Conservation (phyloP, 1,284 basidiomycete species). For the Ganoderma multipileum region DNA sequence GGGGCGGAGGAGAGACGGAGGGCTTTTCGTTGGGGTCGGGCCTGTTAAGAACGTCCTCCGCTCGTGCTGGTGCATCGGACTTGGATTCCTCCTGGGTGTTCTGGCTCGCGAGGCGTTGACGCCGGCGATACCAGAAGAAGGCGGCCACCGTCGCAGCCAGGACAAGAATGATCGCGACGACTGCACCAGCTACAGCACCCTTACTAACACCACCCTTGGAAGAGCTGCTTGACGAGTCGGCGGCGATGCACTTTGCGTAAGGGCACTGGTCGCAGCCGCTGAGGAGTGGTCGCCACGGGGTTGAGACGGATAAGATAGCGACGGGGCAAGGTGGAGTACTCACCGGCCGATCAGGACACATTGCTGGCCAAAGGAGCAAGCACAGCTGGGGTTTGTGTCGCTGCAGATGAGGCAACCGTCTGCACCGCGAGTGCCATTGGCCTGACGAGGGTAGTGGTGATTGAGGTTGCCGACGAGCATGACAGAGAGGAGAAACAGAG, state of each 20-base stretch:
- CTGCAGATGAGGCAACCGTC: slow-evolving; percentile 42
- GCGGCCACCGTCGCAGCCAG: slow-evolving; percentile 54
- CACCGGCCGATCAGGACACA: slow-evolving; percentile 69
- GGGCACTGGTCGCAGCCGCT: slow-evolving; percentile 67
- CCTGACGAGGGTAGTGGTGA: slow-evolving; percentile 49
- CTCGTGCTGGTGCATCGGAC: slow-evolving; percentile 71
- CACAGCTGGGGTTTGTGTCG: slow-evolving; percentile 53
- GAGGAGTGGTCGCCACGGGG: slow-evolving; percentile 22
- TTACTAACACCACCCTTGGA: slow-evolving; percentile 56
- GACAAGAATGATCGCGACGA: slow-evolving; percentile 69
- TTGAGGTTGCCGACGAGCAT: slow-evolving; percentile 57
- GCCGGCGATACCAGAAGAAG: slow-evolving; percentile 71
- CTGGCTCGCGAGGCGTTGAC: slow-evolving; percentile 41
- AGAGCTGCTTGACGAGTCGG: slow-evolving; percentile 28
- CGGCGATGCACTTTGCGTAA: slow-evolving; percentile 54
- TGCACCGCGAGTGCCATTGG: slow-evolving; percentile 24
- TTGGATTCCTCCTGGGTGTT: slow-evolving; percentile 50
- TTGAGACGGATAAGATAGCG: slow-evolving; percentile 25
- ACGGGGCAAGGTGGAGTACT: slow-evolving; percentile 31
- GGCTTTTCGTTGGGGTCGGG: slow-evolving; percentile 79
- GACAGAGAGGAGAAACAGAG: slow-evolving; percentile 30
- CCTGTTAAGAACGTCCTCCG: slow-evolving; percentile 77
- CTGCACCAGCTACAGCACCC: slow-evolving; percentile 77
- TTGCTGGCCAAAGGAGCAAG: slow-evolving; percentile 57
- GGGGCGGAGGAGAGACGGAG: slow-evolving; percentile 29